These are phyloP conservation scores for Alternaria triticina DNA, from an alignment of 2,329 filamentous ascomycete genomes.

Conservation along the genomic window DNA sequence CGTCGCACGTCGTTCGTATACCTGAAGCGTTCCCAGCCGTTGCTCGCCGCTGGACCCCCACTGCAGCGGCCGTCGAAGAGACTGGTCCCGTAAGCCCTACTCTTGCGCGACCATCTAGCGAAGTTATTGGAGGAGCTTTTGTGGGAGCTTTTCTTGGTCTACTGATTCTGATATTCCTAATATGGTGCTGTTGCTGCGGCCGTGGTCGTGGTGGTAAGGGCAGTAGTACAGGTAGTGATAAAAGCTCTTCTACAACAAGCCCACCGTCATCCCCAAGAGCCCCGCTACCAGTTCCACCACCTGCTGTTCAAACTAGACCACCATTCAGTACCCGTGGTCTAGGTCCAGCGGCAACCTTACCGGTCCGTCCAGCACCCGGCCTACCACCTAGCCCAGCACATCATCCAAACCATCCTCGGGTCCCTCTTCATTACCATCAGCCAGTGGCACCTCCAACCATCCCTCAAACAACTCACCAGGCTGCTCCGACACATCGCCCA, in stretches of 20 bases:
- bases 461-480: too few relatives aligned
- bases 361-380: too few relatives aligned
- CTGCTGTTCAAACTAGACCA: neutral
- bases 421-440: too few relatives aligned
- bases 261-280: neutral
- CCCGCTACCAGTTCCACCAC: neutral
- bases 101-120: neutral
- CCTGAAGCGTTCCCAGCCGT: neutral
- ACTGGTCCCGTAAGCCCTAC: neutral
- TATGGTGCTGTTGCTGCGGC: neutral
- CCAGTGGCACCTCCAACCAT: too few relatives aligned
- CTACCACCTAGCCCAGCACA: too few relatives aligned
- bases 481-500: too few relatives aligned
- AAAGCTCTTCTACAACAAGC: neutral
- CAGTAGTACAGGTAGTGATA: neutral
- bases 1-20: neutral
- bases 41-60: neutral
- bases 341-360: neutral
- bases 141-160: neutral
- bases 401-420: too few relatives aligned
- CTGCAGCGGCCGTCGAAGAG: neutral
- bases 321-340: neutral
- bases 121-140: neutral
- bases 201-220: neutral
- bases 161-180: neutral